Evolutionary conservation across 169 alveolate species (phyloP).

Genomic region (Plasmodium sp.): DNA sequence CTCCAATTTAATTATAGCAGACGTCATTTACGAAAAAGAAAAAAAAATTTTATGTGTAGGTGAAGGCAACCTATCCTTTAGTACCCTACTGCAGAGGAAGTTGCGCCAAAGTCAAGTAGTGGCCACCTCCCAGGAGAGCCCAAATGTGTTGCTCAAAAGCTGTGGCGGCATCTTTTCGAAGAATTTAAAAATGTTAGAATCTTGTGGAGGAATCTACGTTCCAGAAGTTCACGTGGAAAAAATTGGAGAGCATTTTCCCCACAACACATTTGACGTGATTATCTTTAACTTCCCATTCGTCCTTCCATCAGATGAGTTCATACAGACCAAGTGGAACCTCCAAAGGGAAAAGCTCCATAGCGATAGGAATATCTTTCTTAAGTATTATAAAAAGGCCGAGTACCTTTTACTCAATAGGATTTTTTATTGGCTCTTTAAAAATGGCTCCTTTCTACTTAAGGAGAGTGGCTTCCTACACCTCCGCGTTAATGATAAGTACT

Average conservation of each 20-base stretch:
- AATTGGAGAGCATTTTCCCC: constrained; percentile 10
- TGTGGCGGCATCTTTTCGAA: constrained; percentile 27
- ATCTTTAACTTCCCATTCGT: constrained; percentile 58
- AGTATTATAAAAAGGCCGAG: constrained; percentile 51
- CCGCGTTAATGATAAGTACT: constrained; percentile 35
- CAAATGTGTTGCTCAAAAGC: not conserved
- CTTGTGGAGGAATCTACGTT: constrained; percentile 36
- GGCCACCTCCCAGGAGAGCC: constrained; percentile 27
- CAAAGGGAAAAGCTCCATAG: not conserved
- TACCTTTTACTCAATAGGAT: constrained; percentile 5
- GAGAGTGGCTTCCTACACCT: constrained; percentile 34
- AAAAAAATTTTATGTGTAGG: constrained; percentile 56
- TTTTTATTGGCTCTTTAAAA: constrained; percentile 31
- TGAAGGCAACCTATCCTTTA: constrained; percentile 40
- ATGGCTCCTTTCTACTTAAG: not conserved
- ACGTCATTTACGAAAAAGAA: constrained; percentile 32
- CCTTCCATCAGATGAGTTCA: constrained; percentile 14
- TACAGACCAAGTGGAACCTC: constrained; percentile 17
- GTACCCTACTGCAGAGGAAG: constrained; percentile 19
- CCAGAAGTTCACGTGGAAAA: constrained; percentile 40
- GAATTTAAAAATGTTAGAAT: constrained; percentile 44
- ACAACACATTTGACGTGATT: constrained; percentile 42
- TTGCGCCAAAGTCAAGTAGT: constrained; percentile 10
- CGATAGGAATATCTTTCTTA: not conserved
- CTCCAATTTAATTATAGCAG: constrained; percentile 40